Conservation (phyloP, 2,329 filamentous ascomycete species). For the Hymenoscyphus repandus region DNA sequence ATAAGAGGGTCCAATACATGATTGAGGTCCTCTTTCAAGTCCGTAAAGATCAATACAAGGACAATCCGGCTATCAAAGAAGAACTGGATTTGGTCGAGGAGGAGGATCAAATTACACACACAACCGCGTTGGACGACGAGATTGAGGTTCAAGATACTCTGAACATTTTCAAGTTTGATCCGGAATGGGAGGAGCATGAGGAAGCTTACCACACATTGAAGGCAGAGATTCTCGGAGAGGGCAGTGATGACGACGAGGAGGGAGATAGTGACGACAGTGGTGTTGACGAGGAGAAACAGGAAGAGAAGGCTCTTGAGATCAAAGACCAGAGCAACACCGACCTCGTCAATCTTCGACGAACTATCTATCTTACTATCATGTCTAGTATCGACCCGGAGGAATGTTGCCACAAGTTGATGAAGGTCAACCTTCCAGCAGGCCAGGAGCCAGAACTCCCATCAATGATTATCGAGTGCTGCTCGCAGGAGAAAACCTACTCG, state of each 20-base stretch:
- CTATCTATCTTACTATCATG: slow-evolving; percentile 97
- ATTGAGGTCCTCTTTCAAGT: slow-evolving; percentile 97
- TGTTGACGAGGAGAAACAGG: slow-evolving; percentile 66
- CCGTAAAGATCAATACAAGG: slow-evolving; percentile 93
- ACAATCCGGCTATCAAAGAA: slow-evolving; percentile 84
- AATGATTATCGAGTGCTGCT: slow-evolving; percentile 96
- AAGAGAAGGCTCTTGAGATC: slow-evolving; percentile 84
- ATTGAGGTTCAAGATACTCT: slow-evolving; percentile 80
- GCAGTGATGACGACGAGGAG: slow-evolving; percentile 74
- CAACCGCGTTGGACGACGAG: slow-evolving; percentile 74
- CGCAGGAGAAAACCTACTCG: slow-evolving; percentile 92
- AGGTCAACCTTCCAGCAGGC: slow-evolving; percentile 80
- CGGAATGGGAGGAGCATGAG: slow-evolving; percentile 87
- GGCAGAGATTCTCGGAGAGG: slow-evolving; percentile 90
- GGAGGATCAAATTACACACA: slow-evolving; percentile 95
- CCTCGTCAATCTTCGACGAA: slow-evolving; percentile 84
- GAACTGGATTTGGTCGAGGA: slow-evolving; percentile 95
- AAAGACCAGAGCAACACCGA: slow-evolving; percentile 97
- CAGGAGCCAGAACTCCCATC: slow-evolving; percentile 86
- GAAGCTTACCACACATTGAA: slow-evolving; percentile 85
- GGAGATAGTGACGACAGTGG: slow-evolving; percentile 63
- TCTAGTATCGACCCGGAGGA: slow-evolving; percentile 94
- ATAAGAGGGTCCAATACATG: slow-evolving; percentile 99
- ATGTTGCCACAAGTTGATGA: slow-evolving; percentile 95
- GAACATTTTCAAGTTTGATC: slow-evolving; percentile 93